Evolutionary conservation across 2,329 filamentous ascomycete genomes (phyloP).

Genomic region (Scolecobasidium constrictum): DNA sequence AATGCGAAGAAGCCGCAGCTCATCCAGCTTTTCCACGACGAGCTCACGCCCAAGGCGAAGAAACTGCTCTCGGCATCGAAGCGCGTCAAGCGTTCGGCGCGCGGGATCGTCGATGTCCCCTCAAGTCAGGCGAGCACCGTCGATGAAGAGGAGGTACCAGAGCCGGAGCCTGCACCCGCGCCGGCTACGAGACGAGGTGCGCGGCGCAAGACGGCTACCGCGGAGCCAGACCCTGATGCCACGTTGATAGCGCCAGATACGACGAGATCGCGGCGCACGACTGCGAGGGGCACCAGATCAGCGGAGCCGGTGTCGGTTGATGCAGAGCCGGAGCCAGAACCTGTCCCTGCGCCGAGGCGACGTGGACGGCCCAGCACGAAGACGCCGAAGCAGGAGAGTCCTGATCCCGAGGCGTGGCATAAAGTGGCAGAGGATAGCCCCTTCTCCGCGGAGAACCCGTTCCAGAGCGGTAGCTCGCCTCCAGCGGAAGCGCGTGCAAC

Average conservation of each 20-base stretch:
- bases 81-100: constrained; percentile 73
- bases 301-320: constrained; percentile 16
- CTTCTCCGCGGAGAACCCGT: constrained; percentile 86
- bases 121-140: constrained; percentile 56
- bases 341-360: constrained; percentile 17
- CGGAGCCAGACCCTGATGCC: constrained; percentile 2
- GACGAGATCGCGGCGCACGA: constrained; percentile 2
- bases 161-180: constrained; percentile 12
- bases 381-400: constrained; percentile 32
- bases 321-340: constrained; percentile 22
- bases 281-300: background rate
- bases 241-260: background rate
- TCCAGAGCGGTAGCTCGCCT: constrained; percentile 75
- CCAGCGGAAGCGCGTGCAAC: constrained; percentile 25
- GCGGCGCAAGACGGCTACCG: background rate
- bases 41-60: constrained; percentile 67
- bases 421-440: constrained; percentile 45
- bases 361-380: constrained; percentile 32
- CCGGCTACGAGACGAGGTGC: background rate
- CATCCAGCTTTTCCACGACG: constrained; percentile 68
- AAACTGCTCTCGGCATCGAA: constrained; percentile 66
- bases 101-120: constrained; percentile 62
- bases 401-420: constrained; percentile 38
- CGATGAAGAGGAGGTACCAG: constrained; percentile 36
- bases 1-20: constrained; percentile 88